Conservation (phyloP, 192 early-diverging fungal genomes). For the Entomortierella parvispora region DNA sequence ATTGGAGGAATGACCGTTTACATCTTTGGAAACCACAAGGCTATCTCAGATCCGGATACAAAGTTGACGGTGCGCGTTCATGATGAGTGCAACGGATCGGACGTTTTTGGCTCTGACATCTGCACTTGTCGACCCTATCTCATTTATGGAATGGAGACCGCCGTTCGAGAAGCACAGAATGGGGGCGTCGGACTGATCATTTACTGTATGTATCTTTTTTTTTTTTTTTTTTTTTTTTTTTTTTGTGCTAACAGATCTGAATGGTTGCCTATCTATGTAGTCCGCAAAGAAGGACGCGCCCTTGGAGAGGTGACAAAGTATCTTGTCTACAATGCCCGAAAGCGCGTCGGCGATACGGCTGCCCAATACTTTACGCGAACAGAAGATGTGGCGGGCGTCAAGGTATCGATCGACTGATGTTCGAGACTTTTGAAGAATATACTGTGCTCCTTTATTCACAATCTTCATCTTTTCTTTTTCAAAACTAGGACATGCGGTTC, state of each 20-base stretch:
- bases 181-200: constrained; percentile 92
- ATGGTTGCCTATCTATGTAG: constrained; percentile 7
- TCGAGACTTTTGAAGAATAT: no score
- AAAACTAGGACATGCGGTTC: constrained; percentile 95
- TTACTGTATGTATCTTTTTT: constrained; percentile 66
- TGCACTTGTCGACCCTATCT: constrained; percentile 83
- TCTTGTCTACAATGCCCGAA: constrained; percentile 91
- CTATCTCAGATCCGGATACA: constrained; percentile 80
- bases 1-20: constrained; percentile 92
- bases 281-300: constrained; percentile 92
- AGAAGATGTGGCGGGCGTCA: constrained; percentile 15
- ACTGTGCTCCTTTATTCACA: no score
- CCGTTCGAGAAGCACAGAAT: constrained; percentile 82
- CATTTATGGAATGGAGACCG: constrained; percentile 89
- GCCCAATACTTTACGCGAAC: constrained; percentile 87
- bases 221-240: not conserved
- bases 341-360: constrained; percentile 83
- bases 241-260: not conserved
- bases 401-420: no score
- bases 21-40: constrained; percentile 85
- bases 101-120: constrained; percentile 85
- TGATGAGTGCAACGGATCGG: constrained; percentile 93
- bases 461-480: no score
- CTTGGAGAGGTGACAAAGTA: constrained; percentile 95
- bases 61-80: constrained; percentile 84